Percentiles rank a stretch among this genome's conserved stretches.
Conservation (phyloP, 768 basidiomycete genomes). For the Pisolithus albus region DNA sequence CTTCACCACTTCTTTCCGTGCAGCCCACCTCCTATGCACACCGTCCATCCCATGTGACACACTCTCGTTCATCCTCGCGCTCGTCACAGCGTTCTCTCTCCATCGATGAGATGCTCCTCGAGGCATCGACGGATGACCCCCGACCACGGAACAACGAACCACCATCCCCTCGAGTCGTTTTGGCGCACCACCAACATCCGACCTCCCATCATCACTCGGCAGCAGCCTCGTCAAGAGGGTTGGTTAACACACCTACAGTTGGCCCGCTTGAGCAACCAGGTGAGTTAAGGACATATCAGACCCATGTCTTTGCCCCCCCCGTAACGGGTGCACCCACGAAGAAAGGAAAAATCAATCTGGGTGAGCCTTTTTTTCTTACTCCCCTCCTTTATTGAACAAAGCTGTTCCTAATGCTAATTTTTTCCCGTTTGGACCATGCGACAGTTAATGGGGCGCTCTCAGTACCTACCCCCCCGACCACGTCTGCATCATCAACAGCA, state of each 20-base stretch:
- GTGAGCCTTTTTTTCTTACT: constrained; percentile 11
- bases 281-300: constrained; percentile 45
- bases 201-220: constrained; percentile 11
- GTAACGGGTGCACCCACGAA: constrained; percentile 69
- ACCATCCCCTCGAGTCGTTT: constrained; percentile 23
- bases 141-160: constrained; percentile 25
- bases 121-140: constrained; percentile 36
- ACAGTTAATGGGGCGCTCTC: constrained; percentile 16
- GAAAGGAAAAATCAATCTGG: constrained; percentile 45
- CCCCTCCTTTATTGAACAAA: neutral
- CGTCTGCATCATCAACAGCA: neutral
- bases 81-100: constrained; percentile 31
- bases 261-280: constrained; percentile 30
- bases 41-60: constrained; percentile 7
- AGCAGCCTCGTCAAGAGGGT: constrained; percentile 11
- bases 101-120: constrained; percentile 44
- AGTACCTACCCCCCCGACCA: constrained; percentile 12
- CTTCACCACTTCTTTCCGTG: neutral
- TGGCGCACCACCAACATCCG: constrained; percentile 28
- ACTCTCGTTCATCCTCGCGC: constrained; percentile 29
- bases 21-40: constrained; percentile 7
- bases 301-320: constrained; percentile 66
- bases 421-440: neutral
- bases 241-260: constrained; percentile 12
- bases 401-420: neutral